Evolutionary conservation across 1,284 basidiomycete species (phyloP), one percentile per base, ranked within the genome.

Genomic region (Pulchroboletus neoregius): DNA sequence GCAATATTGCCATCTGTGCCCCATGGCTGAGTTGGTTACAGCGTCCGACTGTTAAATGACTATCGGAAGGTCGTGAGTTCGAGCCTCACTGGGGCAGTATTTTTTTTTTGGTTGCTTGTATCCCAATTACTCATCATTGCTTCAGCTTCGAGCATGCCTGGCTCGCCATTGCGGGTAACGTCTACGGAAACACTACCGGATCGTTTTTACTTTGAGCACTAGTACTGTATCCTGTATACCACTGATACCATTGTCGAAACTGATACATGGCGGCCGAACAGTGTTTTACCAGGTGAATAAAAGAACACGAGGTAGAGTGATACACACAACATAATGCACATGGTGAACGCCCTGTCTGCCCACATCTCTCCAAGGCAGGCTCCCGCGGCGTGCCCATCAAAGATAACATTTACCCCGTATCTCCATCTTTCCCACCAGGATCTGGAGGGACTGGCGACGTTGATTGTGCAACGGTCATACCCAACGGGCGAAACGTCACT

Each of bases 1-100:
- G 3, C 2, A 15, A 15, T 4, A 6, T 12, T 12, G 13, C 13
- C 4, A 9, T 23, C 4, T 18, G 13, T 84, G 82, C 81, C 80
- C 82, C 82, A 74, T 84, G 82, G 82, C 81, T 84, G 73, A 84
- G 82, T 81, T 84, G 82, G 81, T 83, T 76, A 84, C 74, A 82
- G 82, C 82, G 82, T 84, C 79, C 81, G 82, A 84, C 81, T 84
- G 82, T 84, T 84, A 80, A 13, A 3, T 11, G 15, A 46, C 45
- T 31, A 80, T 82, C 80, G 80, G 79, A 81, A 82, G 79, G 79
- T 82, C 79, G 74, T 73, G 80, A 82, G 80, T 82, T 82, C 80
- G 77, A 82, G 71, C 78, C 79, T 82, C 80, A 73, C 71, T 71
- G 79, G 79, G 78, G 79, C 79, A 82, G 79, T 35, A 31, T 12